phyloP scores from a whole-genome alignment of 352 stramenopile species.

The Chrysophaeum taylorii region DNA sequence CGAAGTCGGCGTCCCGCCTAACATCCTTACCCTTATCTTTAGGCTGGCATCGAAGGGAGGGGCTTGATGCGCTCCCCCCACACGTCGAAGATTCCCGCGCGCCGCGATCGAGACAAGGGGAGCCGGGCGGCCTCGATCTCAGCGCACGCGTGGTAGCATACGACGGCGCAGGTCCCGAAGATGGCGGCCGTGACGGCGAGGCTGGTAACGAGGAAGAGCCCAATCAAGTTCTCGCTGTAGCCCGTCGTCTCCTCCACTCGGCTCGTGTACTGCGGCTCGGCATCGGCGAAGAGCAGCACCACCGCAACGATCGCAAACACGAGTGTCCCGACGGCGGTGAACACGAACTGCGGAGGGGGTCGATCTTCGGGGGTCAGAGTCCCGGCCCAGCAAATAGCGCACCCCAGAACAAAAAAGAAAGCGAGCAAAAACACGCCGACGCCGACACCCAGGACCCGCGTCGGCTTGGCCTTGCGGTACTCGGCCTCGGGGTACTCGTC shows the following conservation, averaged over 20 bases:
- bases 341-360: background rate
- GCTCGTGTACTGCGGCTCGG: background rate
- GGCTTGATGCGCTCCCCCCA: too few species aligned
- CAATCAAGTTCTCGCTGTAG: constrained; percentile 9
- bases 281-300: constrained; percentile 2
- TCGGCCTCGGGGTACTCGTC: too few species aligned
- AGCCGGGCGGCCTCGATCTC: constrained; percentile 3
- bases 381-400: background rate
- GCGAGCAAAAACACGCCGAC: constrained; percentile 1
- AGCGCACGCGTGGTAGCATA: constrained; percentile 11
- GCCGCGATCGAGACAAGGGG: too few species aligned
- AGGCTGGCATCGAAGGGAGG: too few species aligned
- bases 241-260: background rate
- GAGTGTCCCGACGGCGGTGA: constrained; percentile 3
- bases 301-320: background rate
- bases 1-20: background rate
- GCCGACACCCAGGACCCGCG: constrained; percentile 3
- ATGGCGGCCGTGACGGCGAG: background rate
- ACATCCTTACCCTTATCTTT: too few species aligned
- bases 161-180: background rate
- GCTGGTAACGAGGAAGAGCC: background rate
- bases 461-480: background rate
- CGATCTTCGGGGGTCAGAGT: background rate
- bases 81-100: too few species aligned
- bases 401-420: background rate